Conservation (phyloP, 371 early-diverging fungal species). For the Mortierella sp. region DNA sequence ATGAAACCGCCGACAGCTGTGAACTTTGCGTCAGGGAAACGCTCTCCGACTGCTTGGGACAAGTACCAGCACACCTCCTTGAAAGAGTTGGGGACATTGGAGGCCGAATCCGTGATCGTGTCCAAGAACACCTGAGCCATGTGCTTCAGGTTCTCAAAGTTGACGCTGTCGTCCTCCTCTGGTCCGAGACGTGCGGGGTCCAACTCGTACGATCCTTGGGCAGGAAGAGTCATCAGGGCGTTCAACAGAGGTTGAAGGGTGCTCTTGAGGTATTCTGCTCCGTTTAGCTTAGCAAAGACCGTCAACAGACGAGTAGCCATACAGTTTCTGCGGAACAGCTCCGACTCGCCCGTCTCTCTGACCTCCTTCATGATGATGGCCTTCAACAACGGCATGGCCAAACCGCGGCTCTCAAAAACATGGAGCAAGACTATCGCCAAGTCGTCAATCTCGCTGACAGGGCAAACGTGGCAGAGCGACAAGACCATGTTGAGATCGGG, state of each 20-base stretch:
- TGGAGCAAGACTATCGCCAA: conserved; percentile 82
- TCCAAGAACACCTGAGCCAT: conserved; percentile 87
- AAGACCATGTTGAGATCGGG: conserved; percentile 80
- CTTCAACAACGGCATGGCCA: conserved; percentile 80
- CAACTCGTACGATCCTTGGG: conserved; percentile 77
- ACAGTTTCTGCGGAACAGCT: conserved; percentile 92
- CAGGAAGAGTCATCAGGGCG: conserved; percentile 64
- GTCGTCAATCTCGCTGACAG: conserved; percentile 90
- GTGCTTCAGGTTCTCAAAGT: conserved; percentile 83
- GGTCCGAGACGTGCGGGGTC: conserved; percentile 84
- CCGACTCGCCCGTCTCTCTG: conserved; percentile 82
- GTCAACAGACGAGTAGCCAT: conserved; percentile 91
- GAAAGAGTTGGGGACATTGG: conserved; percentile 79
- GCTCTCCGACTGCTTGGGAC: conserved; percentile 78
- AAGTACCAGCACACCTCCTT: conserved; percentile 88
- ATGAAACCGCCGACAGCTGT: conserved; percentile 95
- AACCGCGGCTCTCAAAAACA: conserved; percentile 84
- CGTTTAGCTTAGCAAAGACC: conserved; percentile 84
- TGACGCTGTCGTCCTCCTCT: conserved; percentile 74
- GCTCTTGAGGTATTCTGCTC: conserved; percentile 84
- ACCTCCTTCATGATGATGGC: conserved; percentile 90
- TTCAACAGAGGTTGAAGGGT: conserved; percentile 84
- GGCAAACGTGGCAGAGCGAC: conserved; percentile 89
- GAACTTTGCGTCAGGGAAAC: conserved; percentile 89
- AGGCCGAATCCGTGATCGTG: conserved; percentile 81